Percentiles rank a stretch among this genome's conserved stretches.
Evolutionary conservation across 768 basidiomycete species (phyloP).

Genomic region (Rhizopogon vesiculosus): DNA sequence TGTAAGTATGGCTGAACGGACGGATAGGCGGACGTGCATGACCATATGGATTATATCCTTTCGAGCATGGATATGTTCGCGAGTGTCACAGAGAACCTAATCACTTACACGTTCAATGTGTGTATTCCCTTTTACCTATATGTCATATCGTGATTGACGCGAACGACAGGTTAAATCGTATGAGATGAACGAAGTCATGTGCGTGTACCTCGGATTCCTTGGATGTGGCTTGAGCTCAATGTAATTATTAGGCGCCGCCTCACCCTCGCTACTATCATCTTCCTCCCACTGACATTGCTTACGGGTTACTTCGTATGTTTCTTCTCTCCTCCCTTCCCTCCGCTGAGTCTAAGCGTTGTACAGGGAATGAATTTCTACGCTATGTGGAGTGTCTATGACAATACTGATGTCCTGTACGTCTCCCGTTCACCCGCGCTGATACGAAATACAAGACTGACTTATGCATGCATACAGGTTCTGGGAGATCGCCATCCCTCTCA

Average conservation of each 20-base stretch:
- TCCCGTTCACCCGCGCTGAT: background rate
- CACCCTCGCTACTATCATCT: slow-evolving; percentile 66
- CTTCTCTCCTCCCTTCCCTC: background rate
- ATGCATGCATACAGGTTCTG: slow-evolving; percentile 48
- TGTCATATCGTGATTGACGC: background rate
- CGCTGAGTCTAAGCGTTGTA: slow-evolving; percentile 14
- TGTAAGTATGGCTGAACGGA: background rate
- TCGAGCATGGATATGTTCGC: slow-evolving; percentile 71
- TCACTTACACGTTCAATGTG: slow-evolving; percentile 73
- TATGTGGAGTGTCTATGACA: slow-evolving; percentile 45
- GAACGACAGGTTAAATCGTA: slow-evolving; percentile 56
- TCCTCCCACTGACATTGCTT: slow-evolving; percentile 63
- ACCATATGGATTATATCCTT: slow-evolving; percentile 73
- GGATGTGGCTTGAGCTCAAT: background rate
- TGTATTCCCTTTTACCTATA: slow-evolving; percentile 13
- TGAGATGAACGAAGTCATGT: slow-evolving; percentile 76
- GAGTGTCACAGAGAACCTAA: slow-evolving; percentile 65
- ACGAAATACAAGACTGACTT: slow-evolving; percentile 2
- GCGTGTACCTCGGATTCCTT: slow-evolving; percentile 12
- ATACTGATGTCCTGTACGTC: slow-evolving; percentile 45
- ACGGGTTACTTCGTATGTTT: slow-evolving; percentile 66
- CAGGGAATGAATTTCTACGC: slow-evolving; percentile 64
- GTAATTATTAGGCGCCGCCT: slow-evolving; percentile 46
- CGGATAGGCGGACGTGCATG: slow-evolving; percentile 62
- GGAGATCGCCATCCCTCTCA: slow-evolving; percentile 57